Conservation (phyloP, 2,329 filamentous ascomycete genomes). For the Aschersonia sp. region DNA sequence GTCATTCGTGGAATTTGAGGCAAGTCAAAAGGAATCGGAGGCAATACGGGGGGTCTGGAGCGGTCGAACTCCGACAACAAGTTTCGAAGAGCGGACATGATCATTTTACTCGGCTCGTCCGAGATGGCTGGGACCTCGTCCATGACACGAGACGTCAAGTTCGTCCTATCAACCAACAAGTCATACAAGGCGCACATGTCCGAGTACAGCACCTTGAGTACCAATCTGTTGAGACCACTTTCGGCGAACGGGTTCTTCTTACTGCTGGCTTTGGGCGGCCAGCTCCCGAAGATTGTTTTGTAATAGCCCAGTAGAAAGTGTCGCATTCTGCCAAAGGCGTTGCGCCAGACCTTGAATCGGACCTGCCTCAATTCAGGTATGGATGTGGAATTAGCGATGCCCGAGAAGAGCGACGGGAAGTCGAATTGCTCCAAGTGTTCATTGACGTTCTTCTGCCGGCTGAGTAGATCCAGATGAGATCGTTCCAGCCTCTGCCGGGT, state of each 20-base stretch:
- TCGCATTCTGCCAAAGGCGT: conserved; percentile 59
- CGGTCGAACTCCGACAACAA: conserved; percentile 81
- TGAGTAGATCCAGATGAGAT: conserved; percentile 65
- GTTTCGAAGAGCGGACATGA: conserved; percentile 57
- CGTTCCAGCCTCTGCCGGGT: conserved; percentile 73
- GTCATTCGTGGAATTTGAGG: conserved; percentile 62
- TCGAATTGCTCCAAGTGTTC: conserved; percentile 74
- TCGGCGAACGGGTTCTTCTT: conserved; percentile 87
- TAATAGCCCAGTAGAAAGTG: conserved; percentile 58
- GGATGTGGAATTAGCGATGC: conserved; percentile 73
- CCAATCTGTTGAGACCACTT: conserved; percentile 71
- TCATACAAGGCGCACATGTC: conserved; percentile 85
- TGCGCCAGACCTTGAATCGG: conserved; percentile 73
- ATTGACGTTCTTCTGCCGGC: conserved; percentile 56
- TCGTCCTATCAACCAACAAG: conserved; percentile 65
- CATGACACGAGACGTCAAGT: conserved; percentile 64
- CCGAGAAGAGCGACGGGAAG: conserved; percentile 79
- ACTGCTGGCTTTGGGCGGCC: conserved; percentile 82
- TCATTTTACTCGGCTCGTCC: conserved; percentile 43
- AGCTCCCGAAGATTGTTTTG: conserved; percentile 46
- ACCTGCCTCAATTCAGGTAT: conserved; percentile 62
- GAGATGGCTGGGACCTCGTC: conserved; percentile 48
- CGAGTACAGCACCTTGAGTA: conserved; percentile 68
- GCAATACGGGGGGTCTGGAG: conserved; percentile 76
- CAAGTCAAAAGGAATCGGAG: conserved; percentile 80